phyloP scores from a whole-genome alignment of 345 rosid genomes.

The Excoecaria agallocha region DNA sequence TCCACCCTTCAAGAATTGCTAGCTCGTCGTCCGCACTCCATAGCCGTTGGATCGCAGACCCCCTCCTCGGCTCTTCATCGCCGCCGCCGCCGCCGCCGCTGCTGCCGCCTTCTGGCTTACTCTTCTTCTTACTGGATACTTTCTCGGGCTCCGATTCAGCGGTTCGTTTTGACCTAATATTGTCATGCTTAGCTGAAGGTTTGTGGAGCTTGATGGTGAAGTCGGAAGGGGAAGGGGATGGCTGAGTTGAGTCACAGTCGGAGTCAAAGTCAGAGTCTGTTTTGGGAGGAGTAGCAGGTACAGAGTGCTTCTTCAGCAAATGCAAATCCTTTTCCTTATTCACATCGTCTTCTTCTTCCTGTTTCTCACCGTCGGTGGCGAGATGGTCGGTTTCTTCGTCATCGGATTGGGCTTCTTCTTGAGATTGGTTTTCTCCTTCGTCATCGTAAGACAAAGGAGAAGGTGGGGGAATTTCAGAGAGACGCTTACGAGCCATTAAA shows the following conservation, averaged over 20 bases:
- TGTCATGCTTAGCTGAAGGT: conserved; percentile 8
- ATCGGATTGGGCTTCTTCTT: not conserved
- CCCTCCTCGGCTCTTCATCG: conserved; percentile 17
- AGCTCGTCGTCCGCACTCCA: conserved; percentile 54
- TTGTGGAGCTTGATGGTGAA: conserved; percentile 32
- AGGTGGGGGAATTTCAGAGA: conserved; percentile 31
- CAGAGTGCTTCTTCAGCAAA: not conserved
- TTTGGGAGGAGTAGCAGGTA: conserved; percentile 3
- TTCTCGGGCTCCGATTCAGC: conserved; percentile 1
- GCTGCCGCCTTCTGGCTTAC: conserved; percentile 14
- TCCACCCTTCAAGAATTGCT: conserved; percentile 36
- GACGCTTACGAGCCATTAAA: conserved; percentile 30
- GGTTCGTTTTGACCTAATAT: conserved; percentile 16
- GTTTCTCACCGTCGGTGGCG: conserved; percentile 11
- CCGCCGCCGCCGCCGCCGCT: conserved; percentile 18
- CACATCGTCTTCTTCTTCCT: not conserved
- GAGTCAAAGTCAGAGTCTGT: conserved; percentile 39
- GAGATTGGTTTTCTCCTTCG: conserved; percentile 12
- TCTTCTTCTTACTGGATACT: conserved; percentile 14
- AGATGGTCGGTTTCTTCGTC: not conserved
- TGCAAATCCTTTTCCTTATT: not conserved
- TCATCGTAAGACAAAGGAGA: conserved; percentile 39
- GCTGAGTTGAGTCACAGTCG: conserved; percentile 21
- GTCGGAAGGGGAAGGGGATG: conserved; percentile 24
- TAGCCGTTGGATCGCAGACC: conserved; percentile 28